Percentiles rank a stretch among this genome's conserved stretches.
These are phyloP conservation scores for Alnus rubra DNA, from an alignment of 306 rosid genomes.

Conservation along the genomic window DNA sequence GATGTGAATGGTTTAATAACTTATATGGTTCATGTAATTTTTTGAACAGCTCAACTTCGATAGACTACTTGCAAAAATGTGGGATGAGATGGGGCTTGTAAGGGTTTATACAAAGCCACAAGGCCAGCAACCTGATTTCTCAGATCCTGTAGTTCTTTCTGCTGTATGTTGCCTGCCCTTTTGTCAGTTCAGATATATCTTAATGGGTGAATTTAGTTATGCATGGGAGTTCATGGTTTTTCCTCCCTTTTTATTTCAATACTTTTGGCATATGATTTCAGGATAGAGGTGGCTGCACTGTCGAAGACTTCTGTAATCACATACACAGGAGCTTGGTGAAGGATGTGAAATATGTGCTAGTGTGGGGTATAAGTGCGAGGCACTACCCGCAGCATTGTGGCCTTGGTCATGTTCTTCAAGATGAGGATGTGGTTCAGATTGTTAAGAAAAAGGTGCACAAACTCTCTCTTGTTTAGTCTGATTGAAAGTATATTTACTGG, in stretches of 20 bases:
- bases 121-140: conserved; percentile 98
- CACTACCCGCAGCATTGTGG: conserved; percentile 99
- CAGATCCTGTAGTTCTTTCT: conserved; percentile 94
- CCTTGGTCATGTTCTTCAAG: conserved; percentile 69
- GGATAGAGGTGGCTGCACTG: conserved; percentile 99
- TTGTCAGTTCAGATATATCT: conserved; percentile 5
- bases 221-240: conserved; percentile 6
- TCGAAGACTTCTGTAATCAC: conserved; percentile 96
- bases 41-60: conserved; percentile 85
- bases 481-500: not conserved
- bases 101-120: conserved; percentile 97
- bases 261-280: conserved; percentile 37
- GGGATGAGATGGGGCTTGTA: conserved; percentile 99
- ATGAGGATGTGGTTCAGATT: conserved; percentile 96
- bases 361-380: conserved; percentile 93
- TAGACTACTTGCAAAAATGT: conserved; percentile 92
- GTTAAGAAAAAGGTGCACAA: conserved; percentile 93
- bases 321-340: conserved; percentile 93
- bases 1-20: conserved; percentile 1
- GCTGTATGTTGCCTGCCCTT: conserved; percentile 56
- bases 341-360: conserved; percentile 97
- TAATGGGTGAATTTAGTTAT: conserved; percentile 16
- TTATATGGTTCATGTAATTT: conserved; percentile 20
- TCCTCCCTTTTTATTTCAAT: conserved; percentile 16
- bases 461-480: conserved; percentile 13